Evolutionary conservation across 805 yeast species (phyloP), one percentile per base, ranked within the genome.

Genomic region (Blastobotrys peoriensis): DNA sequence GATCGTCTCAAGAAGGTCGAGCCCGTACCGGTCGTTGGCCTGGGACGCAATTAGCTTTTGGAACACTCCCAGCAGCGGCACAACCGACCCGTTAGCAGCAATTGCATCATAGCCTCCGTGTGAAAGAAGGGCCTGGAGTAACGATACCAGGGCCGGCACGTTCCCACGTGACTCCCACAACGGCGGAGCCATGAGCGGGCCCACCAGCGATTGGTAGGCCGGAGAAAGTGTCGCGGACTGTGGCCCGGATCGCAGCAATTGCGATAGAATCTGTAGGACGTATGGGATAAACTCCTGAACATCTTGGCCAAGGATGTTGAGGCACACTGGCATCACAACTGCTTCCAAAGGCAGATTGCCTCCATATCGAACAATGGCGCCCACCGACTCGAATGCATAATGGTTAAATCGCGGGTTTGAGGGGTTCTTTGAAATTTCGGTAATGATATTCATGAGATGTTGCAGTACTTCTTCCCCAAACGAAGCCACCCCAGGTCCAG

Each of bases 161-260:
- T 91, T 93, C 13, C 98, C 98, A 52, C 80, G 74, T 49, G 76
- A 78, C 62, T 93, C 98, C 98, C 98, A 93, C 30, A 89, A 81
- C 4, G 79, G 63, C n/a, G 98, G 97, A 1, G 95, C 77, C 55
- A 93, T 69, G 37, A 93, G 67, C 1, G 98, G 98, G 52, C 79
- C 79, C 17, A 87, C 72, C 40, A 93, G 69, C 45, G 75, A 79
- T 45, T 71, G 75, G 58, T 78, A 86, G 23, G 79, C 69, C 1
- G 67, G 73, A 1, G 97, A 93, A 19, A 93, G 68, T 1, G 73
- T 68, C 0, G 65, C 54, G 1, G 62, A 50, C 35, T 74, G 71
- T 10, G 63, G 61, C 42, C 56, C 55, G 17, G 69, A 67, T 53
- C 85, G 95, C 37, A 93, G 69, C 51, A 86, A 63, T 59, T 68